Percentiles rank a stretch among this genome's conserved stretches.
phyloP scores from a whole-genome alignment of 805 yeast species.

The Zygosaccharomyces kombuchaensis region DNA sequence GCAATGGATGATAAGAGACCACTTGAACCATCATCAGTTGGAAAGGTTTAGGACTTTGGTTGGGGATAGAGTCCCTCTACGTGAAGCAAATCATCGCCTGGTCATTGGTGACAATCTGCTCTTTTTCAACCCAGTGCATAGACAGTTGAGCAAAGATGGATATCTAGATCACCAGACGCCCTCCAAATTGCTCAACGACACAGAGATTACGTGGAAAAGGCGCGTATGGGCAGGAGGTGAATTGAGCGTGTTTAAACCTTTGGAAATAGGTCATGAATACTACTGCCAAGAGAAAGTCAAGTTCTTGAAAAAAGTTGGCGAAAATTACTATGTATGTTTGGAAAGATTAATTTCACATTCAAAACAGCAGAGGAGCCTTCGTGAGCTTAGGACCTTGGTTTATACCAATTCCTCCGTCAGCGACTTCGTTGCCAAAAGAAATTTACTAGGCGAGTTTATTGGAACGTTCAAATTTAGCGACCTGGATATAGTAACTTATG shows the following conservation, averaged over 20 bases:
- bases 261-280: constrained; percentile 38
- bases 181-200: constrained; percentile 16
- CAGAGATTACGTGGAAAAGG: constrained; percentile 39
- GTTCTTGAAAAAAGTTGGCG: constrained; percentile 36
- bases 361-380: constrained; percentile 28
- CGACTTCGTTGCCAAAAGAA: background rate
- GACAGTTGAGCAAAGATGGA: constrained; percentile 61
- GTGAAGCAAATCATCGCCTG: constrained; percentile 10
- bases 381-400: constrained; percentile 57
- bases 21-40: constrained; percentile 7
- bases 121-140: constrained; percentile 57
- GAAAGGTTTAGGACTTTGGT: constrained; percentile 6
- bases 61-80: constrained; percentile 6
- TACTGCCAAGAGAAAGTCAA: constrained; percentile 52
- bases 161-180: constrained; percentile 80
- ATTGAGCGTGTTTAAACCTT: constrained; percentile 40
- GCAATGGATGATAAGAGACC: constrained; percentile 7
- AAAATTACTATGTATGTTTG: constrained; percentile 50
- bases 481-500: constrained; percentile 50
- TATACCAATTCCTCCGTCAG: constrained; percentile 46
- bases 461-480: constrained; percentile 34
- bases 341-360: constrained; percentile 42
- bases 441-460: background rate
- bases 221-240: constrained; percentile 82
- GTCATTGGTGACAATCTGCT: constrained; percentile 61